A percentile compares a stretch with the other conserved stretches of the same genome.
phyloP scores from a whole-genome alignment of 176 grass and related monocot species.

The Poa annua region DNA sequence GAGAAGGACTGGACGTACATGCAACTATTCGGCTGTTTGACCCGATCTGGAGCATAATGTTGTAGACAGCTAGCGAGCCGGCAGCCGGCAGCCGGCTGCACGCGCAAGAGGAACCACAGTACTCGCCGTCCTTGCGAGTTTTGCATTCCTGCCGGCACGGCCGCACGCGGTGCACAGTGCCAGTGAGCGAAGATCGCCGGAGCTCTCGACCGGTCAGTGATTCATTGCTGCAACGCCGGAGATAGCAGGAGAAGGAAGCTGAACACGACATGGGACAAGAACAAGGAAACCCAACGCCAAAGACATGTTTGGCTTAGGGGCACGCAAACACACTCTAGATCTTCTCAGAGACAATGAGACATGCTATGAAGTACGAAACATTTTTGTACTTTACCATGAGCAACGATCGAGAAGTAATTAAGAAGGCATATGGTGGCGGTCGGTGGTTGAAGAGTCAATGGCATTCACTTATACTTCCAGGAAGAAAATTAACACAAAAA shows the following conservation, averaged over 20 bases:
- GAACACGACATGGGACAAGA: neutral
- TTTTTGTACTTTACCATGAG: slow-evolving; percentile 8
- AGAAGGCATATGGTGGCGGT: neutral
- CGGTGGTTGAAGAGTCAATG: neutral
- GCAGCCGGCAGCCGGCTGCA: slow-evolving; percentile 26
- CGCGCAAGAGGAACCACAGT: slow-evolving; percentile 19
- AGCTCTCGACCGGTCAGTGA: neutral
- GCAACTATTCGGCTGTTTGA: slow-evolving; percentile 46
- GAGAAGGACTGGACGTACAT: neutral
- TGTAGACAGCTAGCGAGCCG: slow-evolving; percentile 12
- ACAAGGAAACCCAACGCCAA: no score
- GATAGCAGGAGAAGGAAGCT: slow-evolving; percentile 30
- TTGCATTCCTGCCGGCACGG: neutral
- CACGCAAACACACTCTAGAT: slow-evolving; percentile 9
- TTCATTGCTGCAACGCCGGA: neutral
- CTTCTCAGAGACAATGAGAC: neutral
- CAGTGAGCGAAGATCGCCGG: neutral
- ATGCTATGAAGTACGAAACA: neutral
- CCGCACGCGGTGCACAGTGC: neutral
- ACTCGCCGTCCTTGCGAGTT: slow-evolving; percentile 15
- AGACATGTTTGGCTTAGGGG: neutral
- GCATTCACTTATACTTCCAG: slow-evolving; percentile 23
- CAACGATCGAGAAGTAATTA: neutral
- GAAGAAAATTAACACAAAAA: neutral
- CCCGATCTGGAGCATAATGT: slow-evolving; percentile 20